Conservation (phyloP, 768 basidiomycete genomes). For the Crucibulum laeve region DNA sequence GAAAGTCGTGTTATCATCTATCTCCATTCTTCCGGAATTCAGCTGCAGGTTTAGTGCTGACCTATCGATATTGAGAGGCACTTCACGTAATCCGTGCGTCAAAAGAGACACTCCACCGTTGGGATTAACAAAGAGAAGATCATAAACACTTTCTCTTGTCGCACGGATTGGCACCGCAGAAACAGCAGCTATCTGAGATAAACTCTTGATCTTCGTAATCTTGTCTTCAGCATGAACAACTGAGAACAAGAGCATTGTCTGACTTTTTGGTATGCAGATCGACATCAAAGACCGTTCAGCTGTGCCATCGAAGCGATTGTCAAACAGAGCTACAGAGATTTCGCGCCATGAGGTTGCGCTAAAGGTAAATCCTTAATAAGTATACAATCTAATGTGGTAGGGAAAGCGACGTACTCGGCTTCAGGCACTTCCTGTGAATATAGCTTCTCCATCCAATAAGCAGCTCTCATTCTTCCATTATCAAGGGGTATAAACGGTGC, state of each 20-base stretch:
- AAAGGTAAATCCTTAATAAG: conserved; percentile 6
- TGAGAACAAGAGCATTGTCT: conserved; percentile 42
- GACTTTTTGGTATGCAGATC: conserved; percentile 46
- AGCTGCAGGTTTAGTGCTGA: conserved; percentile 7
- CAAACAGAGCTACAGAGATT: conserved; percentile 59
- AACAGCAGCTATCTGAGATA: conserved; percentile 35
- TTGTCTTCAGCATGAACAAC: conserved; percentile 40
- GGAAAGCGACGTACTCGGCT: conserved; percentile 41
- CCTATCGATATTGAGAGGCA: conserved; percentile 31
- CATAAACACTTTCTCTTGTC: conserved; percentile 59
- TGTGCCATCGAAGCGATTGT: conserved; percentile 58
- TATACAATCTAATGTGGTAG: conserved; percentile 3
- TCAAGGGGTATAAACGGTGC: conserved; percentile 36
- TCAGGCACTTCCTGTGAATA: conserved; percentile 41
- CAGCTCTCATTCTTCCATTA: conserved; percentile 63
- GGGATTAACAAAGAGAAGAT: conserved; percentile 64
- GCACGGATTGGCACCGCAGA: conserved; percentile 56
- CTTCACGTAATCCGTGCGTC: conserved; percentile 51
- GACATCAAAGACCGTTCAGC: conserved; percentile 49
- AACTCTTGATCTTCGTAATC: conserved; percentile 33
- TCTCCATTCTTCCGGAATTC: conserved; percentile 2
- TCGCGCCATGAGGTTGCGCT: conserved; percentile 39
- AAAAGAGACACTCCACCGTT: conserved; percentile 50
- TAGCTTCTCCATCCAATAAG: conserved; percentile 70
- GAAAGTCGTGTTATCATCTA: conserved; percentile 18